Evolutionary conservation across 768 basidiomycete genomes (phyloP).

Genomic region (Hygrophorus pudorinus): DNA sequence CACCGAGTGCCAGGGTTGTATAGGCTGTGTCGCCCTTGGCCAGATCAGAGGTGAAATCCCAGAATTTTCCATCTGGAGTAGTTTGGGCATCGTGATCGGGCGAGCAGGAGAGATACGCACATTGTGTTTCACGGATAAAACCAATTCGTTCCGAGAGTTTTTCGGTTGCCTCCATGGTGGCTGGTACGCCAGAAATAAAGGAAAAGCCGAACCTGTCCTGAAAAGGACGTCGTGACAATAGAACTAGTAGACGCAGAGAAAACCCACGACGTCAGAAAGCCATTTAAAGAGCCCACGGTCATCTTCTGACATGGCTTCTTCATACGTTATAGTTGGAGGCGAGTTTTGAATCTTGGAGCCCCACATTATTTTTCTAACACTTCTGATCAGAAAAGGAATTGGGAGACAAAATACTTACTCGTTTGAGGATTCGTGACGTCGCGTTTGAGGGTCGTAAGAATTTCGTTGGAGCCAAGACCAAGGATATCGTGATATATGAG

Average conservation of each 20-base stretch:
- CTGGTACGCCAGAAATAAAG: conserved; percentile 73
- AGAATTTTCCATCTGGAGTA: conserved; percentile 77
- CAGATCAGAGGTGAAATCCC: conserved; percentile 92
- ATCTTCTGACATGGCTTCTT: conserved; percentile 59
- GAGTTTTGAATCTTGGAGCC: conserved; percentile 62
- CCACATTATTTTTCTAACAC: conserved; percentile 71
- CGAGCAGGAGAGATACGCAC: conserved; percentile 15
- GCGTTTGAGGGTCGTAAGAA: conserved; percentile 67
- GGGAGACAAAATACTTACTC: conserved; percentile 27
- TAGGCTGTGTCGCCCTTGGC: conserved; percentile 93
- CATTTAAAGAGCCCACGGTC: conserved; percentile 69
- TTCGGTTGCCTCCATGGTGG: conserved; percentile 79
- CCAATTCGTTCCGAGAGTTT: conserved; percentile 64
- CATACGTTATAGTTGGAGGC: conserved; percentile 66
- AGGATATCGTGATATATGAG: conserved; percentile 78
- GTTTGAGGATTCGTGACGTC: conserved; percentile 15
- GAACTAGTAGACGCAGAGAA: conserved; percentile 3
- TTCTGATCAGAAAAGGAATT: not conserved
- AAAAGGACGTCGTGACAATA: not conserved
- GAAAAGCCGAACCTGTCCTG: conserved; percentile 87
- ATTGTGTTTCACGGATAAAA: conserved; percentile 80
- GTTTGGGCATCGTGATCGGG: conserved; percentile 1
- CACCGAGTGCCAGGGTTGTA: conserved; percentile 76
- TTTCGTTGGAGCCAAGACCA: conserved; percentile 76
- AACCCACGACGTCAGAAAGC: conserved; percentile 68